Evolutionary conservation across 495 filamentous ascomycete species (phyloP), one percentile per base, ranked within the genome.

Genomic region (Physcia stellaris): DNA sequence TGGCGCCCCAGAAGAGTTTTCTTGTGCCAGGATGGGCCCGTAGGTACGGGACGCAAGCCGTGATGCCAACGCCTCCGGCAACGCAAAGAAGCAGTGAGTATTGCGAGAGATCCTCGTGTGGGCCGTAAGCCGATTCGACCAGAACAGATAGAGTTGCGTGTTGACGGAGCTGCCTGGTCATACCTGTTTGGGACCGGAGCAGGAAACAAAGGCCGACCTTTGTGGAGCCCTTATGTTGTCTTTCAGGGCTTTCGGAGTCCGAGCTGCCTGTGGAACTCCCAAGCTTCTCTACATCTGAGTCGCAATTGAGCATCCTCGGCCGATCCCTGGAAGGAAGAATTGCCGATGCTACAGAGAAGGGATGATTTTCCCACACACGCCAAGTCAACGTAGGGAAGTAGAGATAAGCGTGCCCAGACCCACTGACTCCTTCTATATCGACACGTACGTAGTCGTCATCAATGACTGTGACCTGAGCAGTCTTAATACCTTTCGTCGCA

Each of bases 81-180:
- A 80, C 60, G n/a, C 35, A 37, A 11, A 78, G 58, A 6, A 77
- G 45, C 11, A 75, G 55, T 2, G 61, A 64, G 20, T 70, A 61
- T 41, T 64, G 75, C 4, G 53, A 51, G 46, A 64, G 63, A 0
- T 31, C 33, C 22, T 30, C 22, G 9, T 28, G 32, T 28, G 65
- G 50, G 3, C 75, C 73, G 43, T 80, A 79, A 1, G 75, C 71
- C 0, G 75, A 74, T 43, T 79, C 75, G 5, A 77, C 56, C 0
- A 77, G 53, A 26, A 68, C 51, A 9, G 54, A 50, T 18, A 60
- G 36, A 16, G 31, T 37, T 6, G 15, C 35, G 21, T 43, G 29
- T 4, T 27, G 13, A 11, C 19, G 4, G 18, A 61, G 42, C 7
- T 46, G 29, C 30, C 40, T 51, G 1, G 59, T 62, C 15, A 55